Evolutionary conservation across 352 stramenopile species (phyloP).

Genomic region (Phytophthora idaei): DNA sequence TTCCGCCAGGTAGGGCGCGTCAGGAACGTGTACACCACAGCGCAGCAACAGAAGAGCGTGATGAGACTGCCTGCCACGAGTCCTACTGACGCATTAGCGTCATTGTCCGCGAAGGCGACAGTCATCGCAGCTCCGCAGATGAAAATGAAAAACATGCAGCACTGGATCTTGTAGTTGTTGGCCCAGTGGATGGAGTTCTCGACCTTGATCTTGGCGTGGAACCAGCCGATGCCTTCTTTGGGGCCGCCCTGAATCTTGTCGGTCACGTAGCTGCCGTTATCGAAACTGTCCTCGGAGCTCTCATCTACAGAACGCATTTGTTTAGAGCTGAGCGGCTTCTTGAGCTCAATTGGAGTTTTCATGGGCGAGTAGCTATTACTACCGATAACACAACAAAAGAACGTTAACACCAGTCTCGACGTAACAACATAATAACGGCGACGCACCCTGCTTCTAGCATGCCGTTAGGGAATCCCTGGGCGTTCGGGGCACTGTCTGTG

Average conservation of each 20-base stretch:
- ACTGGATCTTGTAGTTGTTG: conserved; percentile 91
- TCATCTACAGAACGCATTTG: conserved; percentile 61
- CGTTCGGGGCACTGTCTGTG: conserved; percentile 32
- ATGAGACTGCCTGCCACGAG: conserved; percentile 77
- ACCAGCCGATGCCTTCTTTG: conserved; percentile 79
- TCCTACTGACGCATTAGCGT: conserved; percentile 62
- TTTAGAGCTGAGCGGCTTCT: conserved; percentile 41
- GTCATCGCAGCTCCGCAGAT: conserved; percentile 58
- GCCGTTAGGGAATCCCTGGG: conserved; percentile 25
- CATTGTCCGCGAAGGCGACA: conserved; percentile 67
- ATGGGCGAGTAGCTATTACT: conserved; percentile 58
- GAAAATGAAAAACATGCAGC: conserved; percentile 78
- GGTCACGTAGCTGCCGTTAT: conserved; percentile 71
- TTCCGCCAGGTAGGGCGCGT: conserved; percentile 83
- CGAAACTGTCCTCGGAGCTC: conserved; percentile 77
- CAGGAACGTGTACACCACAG: conserved; percentile 82
- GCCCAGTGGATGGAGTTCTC: conserved; percentile 85
- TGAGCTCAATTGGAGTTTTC: conserved; percentile 59
- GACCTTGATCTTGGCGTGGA: conserved; percentile 88
- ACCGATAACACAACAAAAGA: conserved; percentile 9
- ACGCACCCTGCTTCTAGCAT: conserved; percentile 44
- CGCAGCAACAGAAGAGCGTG: conserved; percentile 72
- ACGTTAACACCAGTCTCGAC: conserved; percentile 2
- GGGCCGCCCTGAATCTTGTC: conserved; percentile 57
- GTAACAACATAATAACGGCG: not conserved